These are phyloP conservation scores for Thelephora terrestris DNA, from an alignment of 1,284 basidiomycete genomes.

Conservation along the genomic window DNA sequence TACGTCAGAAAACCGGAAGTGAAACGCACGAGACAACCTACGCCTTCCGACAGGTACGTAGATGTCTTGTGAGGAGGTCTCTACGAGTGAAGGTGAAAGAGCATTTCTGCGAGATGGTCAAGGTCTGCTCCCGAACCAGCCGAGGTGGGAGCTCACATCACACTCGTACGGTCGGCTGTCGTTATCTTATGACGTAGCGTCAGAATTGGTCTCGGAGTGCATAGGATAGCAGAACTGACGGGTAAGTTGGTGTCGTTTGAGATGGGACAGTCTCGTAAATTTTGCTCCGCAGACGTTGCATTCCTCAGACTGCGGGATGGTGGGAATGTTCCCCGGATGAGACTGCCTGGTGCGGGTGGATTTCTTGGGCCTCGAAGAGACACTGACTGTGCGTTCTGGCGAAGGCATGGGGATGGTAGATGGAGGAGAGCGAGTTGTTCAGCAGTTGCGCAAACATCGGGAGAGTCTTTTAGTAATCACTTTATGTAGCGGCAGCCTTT, in stretches of 20 bases:
- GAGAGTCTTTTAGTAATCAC: too few species aligned
- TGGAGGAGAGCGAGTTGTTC: too few species aligned
- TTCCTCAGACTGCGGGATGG: conserved; percentile 36
- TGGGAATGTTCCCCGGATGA: conserved; percentile 25
- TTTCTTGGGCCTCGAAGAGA: too few species aligned
- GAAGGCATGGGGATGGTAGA: too few species aligned
- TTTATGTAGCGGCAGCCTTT: too few species aligned
- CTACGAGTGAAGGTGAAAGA: conserved; percentile 48
- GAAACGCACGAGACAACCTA: conserved; percentile 21
- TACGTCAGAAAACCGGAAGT: too few species aligned
- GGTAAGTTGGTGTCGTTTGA: conserved; percentile 40
- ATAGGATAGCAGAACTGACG: conserved; percentile 19
- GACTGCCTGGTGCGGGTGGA: conserved; percentile 4
- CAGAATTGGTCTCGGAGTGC: too few species aligned
- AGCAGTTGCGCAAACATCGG: too few species aligned
- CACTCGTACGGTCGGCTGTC: conserved; percentile 43
- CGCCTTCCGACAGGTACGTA: conserved; percentile 40
- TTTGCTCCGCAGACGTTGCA: conserved; percentile 46
- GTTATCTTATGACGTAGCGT: conserved; percentile 23
- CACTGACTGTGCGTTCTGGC: too few species aligned
- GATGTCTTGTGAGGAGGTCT: conserved; percentile 47
- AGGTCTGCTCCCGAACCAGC: neutral
- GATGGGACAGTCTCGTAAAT: conserved; percentile 46
- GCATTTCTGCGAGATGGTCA: conserved; percentile 28
- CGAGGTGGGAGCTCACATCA: conserved; percentile 26